phyloP scores from a whole-genome alignment of 176 grass and related monocot species.

The Pontederia paniculata region DNA sequence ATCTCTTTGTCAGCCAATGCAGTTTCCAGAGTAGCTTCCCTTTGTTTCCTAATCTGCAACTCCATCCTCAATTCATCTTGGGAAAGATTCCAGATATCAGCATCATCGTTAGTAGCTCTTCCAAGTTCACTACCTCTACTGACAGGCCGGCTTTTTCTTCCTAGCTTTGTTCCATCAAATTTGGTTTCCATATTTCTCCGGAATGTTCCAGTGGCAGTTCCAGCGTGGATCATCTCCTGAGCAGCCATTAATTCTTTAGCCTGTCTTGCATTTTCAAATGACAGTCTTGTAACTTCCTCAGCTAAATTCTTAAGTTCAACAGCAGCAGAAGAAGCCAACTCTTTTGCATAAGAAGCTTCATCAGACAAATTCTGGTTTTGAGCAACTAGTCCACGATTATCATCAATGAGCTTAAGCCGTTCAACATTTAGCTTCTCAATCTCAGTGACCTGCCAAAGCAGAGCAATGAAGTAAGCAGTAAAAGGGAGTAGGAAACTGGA shows the following conservation, averaged over 20 bases:
- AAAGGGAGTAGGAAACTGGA: no score
- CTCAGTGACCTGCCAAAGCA: constrained; percentile 51
- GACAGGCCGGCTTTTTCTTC: constrained; percentile 41
- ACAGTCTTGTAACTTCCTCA: constrained; percentile 89
- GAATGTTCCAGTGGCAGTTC: constrained; percentile 12
- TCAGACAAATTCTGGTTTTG: constrained; percentile 74
- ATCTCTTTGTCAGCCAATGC: constrained; percentile 72
- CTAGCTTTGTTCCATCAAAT: constrained; percentile 13
- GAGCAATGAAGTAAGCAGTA: no score
- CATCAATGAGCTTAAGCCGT: constrained; percentile 48
- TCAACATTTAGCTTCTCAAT: constrained; percentile 61
- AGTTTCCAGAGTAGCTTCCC: constrained; percentile 75
- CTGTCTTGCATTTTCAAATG: constrained; percentile 74
- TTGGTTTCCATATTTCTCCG: constrained; percentile 13
- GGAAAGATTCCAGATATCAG: constrained; percentile 63
- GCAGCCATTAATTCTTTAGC: constrained; percentile 65
- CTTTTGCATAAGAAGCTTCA: constrained; percentile 92
- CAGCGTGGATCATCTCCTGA: constrained; percentile 55
- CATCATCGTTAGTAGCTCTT: constrained; percentile 30
- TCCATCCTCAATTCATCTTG: constrained; percentile 83
- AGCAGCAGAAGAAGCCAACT: constrained; percentile 89
- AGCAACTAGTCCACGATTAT: constrained; percentile 42
- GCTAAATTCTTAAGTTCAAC: constrained; percentile 98
- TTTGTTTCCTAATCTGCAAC: constrained; percentile 55
- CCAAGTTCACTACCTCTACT: constrained; percentile 47